phyloP scores from a whole-genome alignment of 345 rosid genomes.

The Gossypioides kirkii region DNA sequence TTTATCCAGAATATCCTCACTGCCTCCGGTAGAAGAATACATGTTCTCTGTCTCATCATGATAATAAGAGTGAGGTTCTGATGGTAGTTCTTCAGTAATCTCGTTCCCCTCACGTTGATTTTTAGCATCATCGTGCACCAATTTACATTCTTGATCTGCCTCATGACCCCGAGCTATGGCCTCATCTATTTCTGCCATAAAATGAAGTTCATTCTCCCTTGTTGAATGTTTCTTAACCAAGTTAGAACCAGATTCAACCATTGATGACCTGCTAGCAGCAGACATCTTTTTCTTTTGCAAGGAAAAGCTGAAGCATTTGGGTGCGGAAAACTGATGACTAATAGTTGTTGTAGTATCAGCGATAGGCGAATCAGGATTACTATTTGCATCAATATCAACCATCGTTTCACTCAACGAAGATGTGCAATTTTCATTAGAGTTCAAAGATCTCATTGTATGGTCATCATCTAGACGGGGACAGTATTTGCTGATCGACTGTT shows the following conservation, averaged over 20 bases:
- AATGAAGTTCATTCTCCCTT: background rate
- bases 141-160: conserved; percentile 34
- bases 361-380: conserved; percentile 23
- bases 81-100: conserved; percentile 24
- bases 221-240: conserved; percentile 24
- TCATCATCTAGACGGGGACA: conserved; percentile 19
- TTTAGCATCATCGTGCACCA: conserved; percentile 27
- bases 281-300: conserved; percentile 32
- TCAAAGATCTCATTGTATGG: conserved; percentile 23
- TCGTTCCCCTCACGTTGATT: conserved; percentile 30
- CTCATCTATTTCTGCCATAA: conserved; percentile 30
- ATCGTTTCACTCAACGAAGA: conserved; percentile 34
- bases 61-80: conserved; percentile 17
- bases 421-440: conserved; percentile 24
- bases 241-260: conserved; percentile 25
- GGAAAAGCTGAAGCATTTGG: conserved; percentile 29
- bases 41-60: conserved; percentile 14
- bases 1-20: conserved; percentile 15
- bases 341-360: conserved; percentile 12
- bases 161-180: conserved; percentile 35
- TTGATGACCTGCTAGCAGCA: conserved; percentile 26
- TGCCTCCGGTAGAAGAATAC: conserved; percentile 28
- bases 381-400: conserved; percentile 5
- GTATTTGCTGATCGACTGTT: conserved; percentile 20
- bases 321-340: conserved; percentile 19